Conservation (phyloP, 2,329 filamentous ascomycete genomes). For the Fusarium miscanthi region DNA sequence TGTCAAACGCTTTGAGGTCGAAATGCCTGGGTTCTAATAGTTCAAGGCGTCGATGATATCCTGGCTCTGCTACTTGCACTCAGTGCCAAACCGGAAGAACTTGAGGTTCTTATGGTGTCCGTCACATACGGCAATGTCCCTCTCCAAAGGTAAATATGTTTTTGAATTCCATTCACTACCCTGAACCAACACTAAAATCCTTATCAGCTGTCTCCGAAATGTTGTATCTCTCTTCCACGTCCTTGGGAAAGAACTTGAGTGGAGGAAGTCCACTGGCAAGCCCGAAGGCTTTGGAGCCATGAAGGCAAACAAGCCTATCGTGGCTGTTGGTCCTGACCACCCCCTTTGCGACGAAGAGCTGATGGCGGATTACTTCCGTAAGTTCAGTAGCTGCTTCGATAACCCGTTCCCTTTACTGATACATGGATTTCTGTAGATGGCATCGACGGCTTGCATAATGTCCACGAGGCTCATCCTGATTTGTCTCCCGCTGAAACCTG, state of each 20-base stretch:
- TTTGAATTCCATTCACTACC: neutral
- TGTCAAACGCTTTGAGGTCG: neutral
- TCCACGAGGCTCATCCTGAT: constrained; percentile 79
- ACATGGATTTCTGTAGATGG: constrained; percentile 68
- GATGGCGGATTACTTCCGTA: constrained; percentile 89
- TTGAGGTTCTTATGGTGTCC: constrained; percentile 87
- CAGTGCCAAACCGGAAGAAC: constrained; percentile 81
- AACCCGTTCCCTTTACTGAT: constrained; percentile 11
- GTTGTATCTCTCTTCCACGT: constrained; percentile 91
- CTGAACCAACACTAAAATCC: neutral
- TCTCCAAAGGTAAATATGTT: constrained; percentile 73
- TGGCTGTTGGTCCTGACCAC: constrained; percentile 88
- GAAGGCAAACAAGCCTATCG: constrained; percentile 78
- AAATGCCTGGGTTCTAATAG: neutral
- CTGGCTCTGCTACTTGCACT: constrained; percentile 89
- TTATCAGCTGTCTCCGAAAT: constrained; percentile 81
- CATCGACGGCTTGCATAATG: constrained; percentile 79
- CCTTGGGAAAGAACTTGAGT: constrained; percentile 87
- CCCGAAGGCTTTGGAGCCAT: constrained; percentile 79
- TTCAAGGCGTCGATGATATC: constrained; percentile 84
- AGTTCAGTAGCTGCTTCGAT: constrained; percentile 47
- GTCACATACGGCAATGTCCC: constrained; percentile 95
- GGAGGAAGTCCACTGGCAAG: constrained; percentile 77
- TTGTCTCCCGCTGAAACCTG: constrained; percentile 79
- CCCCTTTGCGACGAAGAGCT: constrained; percentile 86